A percentile compares a stretch with the other conserved stretches of the same genome.
Conservation (phyloP, 345 rosid species). For the Hypericum perforatum region DNA sequence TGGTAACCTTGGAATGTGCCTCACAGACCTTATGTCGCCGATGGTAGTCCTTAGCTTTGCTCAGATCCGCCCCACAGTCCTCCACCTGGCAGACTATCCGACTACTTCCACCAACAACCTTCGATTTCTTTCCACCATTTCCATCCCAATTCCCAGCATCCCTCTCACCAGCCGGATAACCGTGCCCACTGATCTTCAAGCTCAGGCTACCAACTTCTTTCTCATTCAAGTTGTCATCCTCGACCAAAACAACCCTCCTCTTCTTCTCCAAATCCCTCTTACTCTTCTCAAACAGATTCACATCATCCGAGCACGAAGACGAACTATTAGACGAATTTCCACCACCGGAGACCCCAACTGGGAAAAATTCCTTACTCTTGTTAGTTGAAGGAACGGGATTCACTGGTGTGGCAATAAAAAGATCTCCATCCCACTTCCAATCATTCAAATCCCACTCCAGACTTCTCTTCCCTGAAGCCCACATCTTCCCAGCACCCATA, state of each 20-base stretch:
- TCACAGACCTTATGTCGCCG: conserved; percentile 24
- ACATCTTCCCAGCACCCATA: conserved; percentile 32
- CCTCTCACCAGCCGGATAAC: conserved; percentile 35
- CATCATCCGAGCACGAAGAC: conserved; percentile 77
- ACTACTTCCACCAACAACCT: conserved; percentile 38
- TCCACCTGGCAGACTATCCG: conserved; percentile 72
- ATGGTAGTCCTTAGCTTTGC: conserved; percentile 22
- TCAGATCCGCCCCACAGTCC: conserved; percentile 24
- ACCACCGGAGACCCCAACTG: conserved; percentile 29
- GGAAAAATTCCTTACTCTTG: conserved; percentile 46
- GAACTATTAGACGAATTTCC: conserved; percentile 78
- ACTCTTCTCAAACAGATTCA: conserved; percentile 36
- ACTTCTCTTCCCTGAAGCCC: conserved; percentile 52
- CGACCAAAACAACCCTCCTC: conserved; percentile 58
- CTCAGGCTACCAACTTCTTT: conserved; percentile 41
- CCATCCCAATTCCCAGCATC: conserved; percentile 48
- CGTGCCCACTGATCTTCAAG: conserved; percentile 67
- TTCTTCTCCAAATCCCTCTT: conserved; percentile 60
- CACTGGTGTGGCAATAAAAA: conserved; percentile 64
- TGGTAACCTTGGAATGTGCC: conserved; percentile 21
- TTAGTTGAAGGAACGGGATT: conserved; percentile 36
- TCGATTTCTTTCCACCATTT: conserved; percentile 59
- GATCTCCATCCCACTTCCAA: conserved; percentile 99
- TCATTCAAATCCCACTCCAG: conserved; percentile 88
- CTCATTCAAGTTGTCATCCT: conserved; percentile 39